Base-by-base conservation (phyloP, 345 rosid species). In the Eucalyptus marginata region DNA sequence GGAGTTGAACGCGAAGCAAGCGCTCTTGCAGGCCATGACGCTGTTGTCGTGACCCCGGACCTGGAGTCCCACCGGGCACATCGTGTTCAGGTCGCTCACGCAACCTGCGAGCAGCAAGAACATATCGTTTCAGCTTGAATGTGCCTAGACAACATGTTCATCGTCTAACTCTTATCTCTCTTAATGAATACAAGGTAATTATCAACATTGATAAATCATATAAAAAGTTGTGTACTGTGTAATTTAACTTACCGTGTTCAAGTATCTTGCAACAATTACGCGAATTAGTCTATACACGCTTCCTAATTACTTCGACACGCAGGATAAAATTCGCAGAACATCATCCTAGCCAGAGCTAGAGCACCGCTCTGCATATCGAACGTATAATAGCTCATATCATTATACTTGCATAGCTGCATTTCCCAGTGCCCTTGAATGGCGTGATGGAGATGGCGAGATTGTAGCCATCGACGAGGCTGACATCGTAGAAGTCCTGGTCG, bases 401-500 rank as follows among this genome's bases (percentile, higher is more conserved):
- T 18, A 24, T 76, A 31, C 98, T 98, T 0, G 98, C 99, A 90
- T 94, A 95, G 94, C 96, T 94, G 87, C 99, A 98, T 79, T 94
- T 92, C 1, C 99, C 99, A 11, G 95, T 88, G 12, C 99, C 99
- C 86, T 93, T 95, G 14, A 92, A 91, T 10, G 99, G 99, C 25
- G 89, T 93, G 52, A 98, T 94, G 16, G 99, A 94, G 91, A 98
- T 94, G 3, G 96, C 98, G 13, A 98, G 90, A 93, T 98, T 98
- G 94, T 98, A 98, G 31, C 99, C 99, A 31, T 97, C 99, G 8
- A 98, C 99, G 11, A 98, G 95, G 93, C 99, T 96, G 50, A 97
- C 98, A 89, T 97, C 99, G 66, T 97, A 97, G 95, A 95, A 98
- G 90, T 98, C 99, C 64, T 93, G 97, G 13, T 96, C 93, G 9